phyloP scores from a whole-genome alignment of 2,329 filamentous ascomycete genomes.

The Endothia cerciana region DNA sequence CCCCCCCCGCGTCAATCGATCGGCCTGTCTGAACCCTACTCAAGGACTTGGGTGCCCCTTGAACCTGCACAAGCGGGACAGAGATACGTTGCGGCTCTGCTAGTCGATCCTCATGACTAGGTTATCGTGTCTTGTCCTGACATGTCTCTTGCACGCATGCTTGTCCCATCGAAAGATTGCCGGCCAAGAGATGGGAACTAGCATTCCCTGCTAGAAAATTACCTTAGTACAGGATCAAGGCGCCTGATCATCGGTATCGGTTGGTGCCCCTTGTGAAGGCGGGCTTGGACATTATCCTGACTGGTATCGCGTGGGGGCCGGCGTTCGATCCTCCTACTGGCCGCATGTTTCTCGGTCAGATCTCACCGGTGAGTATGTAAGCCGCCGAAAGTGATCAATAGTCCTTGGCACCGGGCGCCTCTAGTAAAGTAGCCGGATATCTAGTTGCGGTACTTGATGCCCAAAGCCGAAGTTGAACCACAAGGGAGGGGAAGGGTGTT shows the following conservation, averaged over 20 bases:
- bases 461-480: not conserved
- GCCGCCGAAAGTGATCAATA: not conserved
- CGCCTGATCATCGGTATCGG: not conserved
- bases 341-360: constrained; percentile 23
- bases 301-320: not conserved
- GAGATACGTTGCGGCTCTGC: constrained; percentile 14
- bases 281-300: not conserved
- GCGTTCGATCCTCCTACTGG: constrained; percentile 23
- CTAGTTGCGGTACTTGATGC: not conserved
- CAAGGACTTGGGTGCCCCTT: not conserved
- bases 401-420: not conserved
- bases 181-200: not conserved
- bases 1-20: constrained; percentile 4
- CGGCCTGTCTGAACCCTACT: not conserved
- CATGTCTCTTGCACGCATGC: constrained; percentile 7
- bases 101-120: constrained; percentile 11
- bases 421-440: not conserved
- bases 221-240: not conserved
- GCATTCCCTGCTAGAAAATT: not conserved
- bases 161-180: not conserved
- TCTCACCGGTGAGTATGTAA: constrained; percentile 4
- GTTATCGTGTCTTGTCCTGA: constrained; percentile 1
- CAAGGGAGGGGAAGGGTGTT: not conserved
- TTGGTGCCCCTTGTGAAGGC: not conserved
- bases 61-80: constrained; percentile 6